phyloP scores from a whole-genome alignment of 768 basidiomycete species.

The Psilocybe tampanensis region DNA sequence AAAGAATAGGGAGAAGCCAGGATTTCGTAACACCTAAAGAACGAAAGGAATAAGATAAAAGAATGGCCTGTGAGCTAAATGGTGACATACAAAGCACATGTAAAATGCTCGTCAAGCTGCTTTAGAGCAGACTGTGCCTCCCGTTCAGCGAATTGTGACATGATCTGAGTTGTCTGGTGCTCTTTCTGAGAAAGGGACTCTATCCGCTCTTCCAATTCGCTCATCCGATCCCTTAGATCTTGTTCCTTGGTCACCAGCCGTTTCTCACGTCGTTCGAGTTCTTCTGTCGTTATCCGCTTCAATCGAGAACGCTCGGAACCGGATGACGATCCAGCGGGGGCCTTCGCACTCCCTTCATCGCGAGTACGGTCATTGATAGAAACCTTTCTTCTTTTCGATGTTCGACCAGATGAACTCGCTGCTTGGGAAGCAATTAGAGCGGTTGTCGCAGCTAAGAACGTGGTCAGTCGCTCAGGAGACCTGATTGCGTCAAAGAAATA shows the following conservation, averaged over 20 bases:
- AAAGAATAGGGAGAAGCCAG: slow-evolving; percentile 64
- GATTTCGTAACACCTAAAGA: slow-evolving; percentile 61
- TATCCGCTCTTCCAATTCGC: slow-evolving; percentile 44
- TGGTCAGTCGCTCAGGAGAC: not conserved
- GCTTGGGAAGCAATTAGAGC: slow-evolving; percentile 17
- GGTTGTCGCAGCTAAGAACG: slow-evolving; percentile 20
- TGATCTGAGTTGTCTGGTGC: slow-evolving; percentile 39
- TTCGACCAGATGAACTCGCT: slow-evolving; percentile 20
- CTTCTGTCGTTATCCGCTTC: slow-evolving; percentile 39
- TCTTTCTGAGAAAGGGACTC: slow-evolving; percentile 40
- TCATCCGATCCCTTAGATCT: slow-evolving; percentile 37
- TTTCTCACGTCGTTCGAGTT: slow-evolving; percentile 40
- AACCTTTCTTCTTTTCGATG: slow-evolving; percentile 18
- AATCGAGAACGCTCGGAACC: slow-evolving; percentile 37
- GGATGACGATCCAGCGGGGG: slow-evolving; percentile 16
- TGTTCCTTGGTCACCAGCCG: slow-evolving; percentile 38
- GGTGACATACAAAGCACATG: slow-evolving; percentile 59
- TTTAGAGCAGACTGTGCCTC: slow-evolving; percentile 45
- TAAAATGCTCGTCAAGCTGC: slow-evolving; percentile 63
- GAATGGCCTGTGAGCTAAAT: not conserved
- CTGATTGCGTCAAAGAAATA: not conserved
- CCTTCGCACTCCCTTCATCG: slow-evolving; percentile 19
- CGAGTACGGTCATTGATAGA: slow-evolving; percentile 18
- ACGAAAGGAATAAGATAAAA: not conserved
- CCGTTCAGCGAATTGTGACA: slow-evolving; percentile 43